These are phyloP conservation scores for Cercophora samala DNA, from an alignment of 495 filamentous ascomycete species.

Conservation along the genomic window DNA sequence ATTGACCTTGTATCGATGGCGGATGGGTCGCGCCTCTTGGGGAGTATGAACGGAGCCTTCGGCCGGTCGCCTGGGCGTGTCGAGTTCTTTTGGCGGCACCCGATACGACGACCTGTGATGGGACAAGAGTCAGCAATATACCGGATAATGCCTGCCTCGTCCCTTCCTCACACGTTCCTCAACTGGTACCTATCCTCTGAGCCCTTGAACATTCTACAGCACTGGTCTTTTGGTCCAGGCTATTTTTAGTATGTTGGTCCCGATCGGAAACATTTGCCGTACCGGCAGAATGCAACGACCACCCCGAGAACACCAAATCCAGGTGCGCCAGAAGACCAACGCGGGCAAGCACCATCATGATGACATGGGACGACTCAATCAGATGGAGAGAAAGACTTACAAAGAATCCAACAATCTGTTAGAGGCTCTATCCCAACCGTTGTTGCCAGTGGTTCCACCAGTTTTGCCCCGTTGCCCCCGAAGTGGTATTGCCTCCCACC, in stretches of 20 bases:
- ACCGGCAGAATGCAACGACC: conserved; percentile 14
- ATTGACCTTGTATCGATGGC: background rate
- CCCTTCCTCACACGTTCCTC: conserved; percentile 8
- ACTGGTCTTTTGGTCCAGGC: background rate
- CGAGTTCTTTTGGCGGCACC: background rate
- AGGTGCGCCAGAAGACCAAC: background rate
- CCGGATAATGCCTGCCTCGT: background rate
- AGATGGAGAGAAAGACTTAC: background rate
- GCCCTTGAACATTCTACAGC: background rate
- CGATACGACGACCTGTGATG: conserved; percentile 2
- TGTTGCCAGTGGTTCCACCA: background rate
- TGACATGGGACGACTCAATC: background rate
- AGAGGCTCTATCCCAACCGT: background rate
- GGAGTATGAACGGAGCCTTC: background rate
- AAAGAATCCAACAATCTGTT: background rate
- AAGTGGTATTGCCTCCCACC: background rate
- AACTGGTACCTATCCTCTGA: background rate
- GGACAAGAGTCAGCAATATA: conserved; percentile 8
- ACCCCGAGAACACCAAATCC: background rate
- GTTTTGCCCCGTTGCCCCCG: background rate
- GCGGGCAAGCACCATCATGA: background rate
- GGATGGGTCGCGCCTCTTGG: background rate
- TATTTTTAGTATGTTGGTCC: conserved; percentile 13
- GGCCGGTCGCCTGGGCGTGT: background rate
- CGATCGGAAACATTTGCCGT: conserved; percentile 11